Evolutionary conservation across 2,329 filamentous ascomycete species (phyloP).

Genomic region (Paecilomyces formosus): DNA sequence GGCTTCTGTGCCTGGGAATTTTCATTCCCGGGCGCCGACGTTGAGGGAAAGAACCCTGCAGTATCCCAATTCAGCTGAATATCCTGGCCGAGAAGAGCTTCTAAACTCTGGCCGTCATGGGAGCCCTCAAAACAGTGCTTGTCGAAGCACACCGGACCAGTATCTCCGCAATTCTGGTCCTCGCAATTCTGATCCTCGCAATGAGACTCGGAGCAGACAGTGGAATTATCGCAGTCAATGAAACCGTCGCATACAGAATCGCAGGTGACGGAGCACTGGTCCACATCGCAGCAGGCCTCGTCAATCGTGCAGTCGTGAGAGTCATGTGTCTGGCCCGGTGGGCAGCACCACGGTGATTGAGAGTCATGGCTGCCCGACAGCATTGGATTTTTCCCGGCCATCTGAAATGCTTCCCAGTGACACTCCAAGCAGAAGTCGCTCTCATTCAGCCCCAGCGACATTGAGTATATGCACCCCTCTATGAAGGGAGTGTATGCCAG

Average conservation of each 20-base stretch:
- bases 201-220: conserved; percentile 26
- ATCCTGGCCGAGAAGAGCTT: conserved; percentile 25
- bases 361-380: conserved; percentile 13
- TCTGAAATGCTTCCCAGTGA: conserved; percentile 32
- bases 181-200: conserved; percentile 20
- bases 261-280: conserved; percentile 30
- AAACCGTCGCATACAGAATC: conserved; percentile 35
- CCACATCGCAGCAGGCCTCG: conserved; percentile 31
- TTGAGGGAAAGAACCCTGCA: conserved; percentile 17
- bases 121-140: conserved; percentile 25
- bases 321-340: conserved; percentile 18
- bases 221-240: conserved; percentile 31
- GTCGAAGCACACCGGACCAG: conserved; percentile 31
- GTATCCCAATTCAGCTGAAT: conserved; percentile 22
- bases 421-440: conserved; percentile 34
- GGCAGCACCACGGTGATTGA: conserved; percentile 21
- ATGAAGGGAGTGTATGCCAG: not conserved
- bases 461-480: conserved; percentile 5
- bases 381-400: conserved; percentile 22
- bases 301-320: conserved; percentile 21
- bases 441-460: conserved; percentile 23
- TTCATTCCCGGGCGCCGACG: conserved; percentile 10
- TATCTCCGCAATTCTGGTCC: conserved; percentile 17
- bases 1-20: conserved; percentile 13
- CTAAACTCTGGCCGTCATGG: conserved; percentile 20